Base-by-base conservation (phyloP, 441 rosid genomes). In the Manihot esculenta region DNA sequence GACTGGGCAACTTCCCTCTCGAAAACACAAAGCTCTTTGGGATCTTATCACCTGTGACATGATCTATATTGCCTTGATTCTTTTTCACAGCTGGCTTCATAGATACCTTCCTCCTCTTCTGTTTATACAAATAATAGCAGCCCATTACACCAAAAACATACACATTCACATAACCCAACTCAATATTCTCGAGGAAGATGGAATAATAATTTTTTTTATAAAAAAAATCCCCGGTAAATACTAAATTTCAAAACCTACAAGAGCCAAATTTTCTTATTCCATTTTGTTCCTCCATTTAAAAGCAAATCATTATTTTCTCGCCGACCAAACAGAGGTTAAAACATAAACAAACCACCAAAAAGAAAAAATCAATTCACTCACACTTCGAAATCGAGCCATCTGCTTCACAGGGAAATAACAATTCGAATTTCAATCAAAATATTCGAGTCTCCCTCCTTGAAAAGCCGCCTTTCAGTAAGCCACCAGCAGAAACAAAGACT, bases 11-110 rank as follows among this genome's bases (percentile, higher is more conserved):
- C 83, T 94, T 94, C 76, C 89, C 96, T 65, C 99, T 84, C 0
- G 97, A 81, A 73, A 91, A 91, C 57, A 92, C 97, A 58, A 92
- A 87, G 84, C 99, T 90, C 81, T 84, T 92, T 0, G 95, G 99
- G 62, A 88, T 80, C 84, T 95, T 89, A 75, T 82, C 96, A 2
- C 99, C 97, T 9, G 96, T 90, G 10, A 89, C 74, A 71, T 86
- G 96, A 84, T 92, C 87, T 60, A 94, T 94, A 56, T 44, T 74
- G 5, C 75, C 77, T 53, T 80, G 76, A 50, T 79, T 80, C 77
- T 87, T 88, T 77, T 78, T 83, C 70, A 20, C 83, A 49, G 80
- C 45, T 10, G 97, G 88, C 86, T 84, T 88, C 80, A 81, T 82
- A 59, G 72, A 75, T 14, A 77, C 84, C 78, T 83, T 92, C 73